Percentiles rank a stretch among this genome's conserved stretches.
These are phyloP conservation scores for Neurospora sp. DNA, from an alignment of 2,329 filamentous ascomycete species.

Conservation along the genomic window DNA sequence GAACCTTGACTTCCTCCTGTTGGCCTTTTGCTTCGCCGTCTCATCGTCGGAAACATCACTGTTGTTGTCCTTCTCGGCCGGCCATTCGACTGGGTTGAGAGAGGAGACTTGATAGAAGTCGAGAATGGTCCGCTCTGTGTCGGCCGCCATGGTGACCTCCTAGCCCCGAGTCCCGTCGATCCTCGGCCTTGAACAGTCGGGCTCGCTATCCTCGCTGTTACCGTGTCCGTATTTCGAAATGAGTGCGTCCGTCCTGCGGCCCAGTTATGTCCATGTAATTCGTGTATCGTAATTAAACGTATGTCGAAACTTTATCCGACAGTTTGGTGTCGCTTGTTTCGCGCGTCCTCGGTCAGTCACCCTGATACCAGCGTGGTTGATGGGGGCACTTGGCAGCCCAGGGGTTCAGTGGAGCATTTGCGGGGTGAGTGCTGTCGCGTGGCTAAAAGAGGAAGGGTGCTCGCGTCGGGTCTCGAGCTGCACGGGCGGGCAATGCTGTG, in stretches of 20 bases:
- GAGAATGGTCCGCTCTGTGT: constrained; percentile 67
- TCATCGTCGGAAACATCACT: constrained; percentile 58
- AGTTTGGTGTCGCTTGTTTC: neutral
- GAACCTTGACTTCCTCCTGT: constrained; percentile 66
- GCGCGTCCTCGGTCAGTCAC: neutral
- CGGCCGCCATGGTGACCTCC: constrained; percentile 41
- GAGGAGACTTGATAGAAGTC: constrained; percentile 83
- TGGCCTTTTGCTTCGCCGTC: constrained; percentile 36
- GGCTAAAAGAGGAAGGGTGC: neutral
- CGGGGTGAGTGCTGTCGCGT: neutral
- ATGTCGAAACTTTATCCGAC: neutral
- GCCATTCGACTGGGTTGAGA: constrained; percentile 77
- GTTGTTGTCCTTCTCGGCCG: constrained; percentile 67
- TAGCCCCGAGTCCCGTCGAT: neutral
- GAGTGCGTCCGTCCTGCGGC: neutral
- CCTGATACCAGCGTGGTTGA: neutral
- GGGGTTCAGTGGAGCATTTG: neutral
- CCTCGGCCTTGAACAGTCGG: neutral
- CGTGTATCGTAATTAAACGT: neutral
- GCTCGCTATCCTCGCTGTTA: neutral
- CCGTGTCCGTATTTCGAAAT: neutral
- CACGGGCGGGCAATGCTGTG: neutral
- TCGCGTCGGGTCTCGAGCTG: neutral
- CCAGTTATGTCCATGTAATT: neutral
- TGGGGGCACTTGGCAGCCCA: neutral